phyloP scores from a whole-genome alignment of 148 eudicot genomes.

The Arbutus unedo region DNA sequence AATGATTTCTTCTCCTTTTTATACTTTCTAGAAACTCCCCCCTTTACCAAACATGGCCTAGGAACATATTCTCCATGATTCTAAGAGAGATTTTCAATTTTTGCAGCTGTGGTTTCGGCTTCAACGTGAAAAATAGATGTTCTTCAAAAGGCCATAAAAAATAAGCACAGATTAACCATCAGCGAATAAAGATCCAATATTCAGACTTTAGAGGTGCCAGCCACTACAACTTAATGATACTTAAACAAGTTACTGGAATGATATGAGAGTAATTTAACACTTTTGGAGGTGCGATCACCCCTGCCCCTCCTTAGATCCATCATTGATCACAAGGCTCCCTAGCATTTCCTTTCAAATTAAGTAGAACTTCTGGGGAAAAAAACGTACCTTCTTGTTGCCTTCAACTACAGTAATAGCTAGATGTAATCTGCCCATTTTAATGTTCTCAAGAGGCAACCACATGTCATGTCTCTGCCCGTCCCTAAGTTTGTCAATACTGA shows the following conservation, averaged over 20 bases:
- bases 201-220: background rate
- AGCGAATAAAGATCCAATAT: background rate
- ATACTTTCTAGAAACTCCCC: background rate
- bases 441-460: constrained; percentile 76
- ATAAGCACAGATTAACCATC: background rate
- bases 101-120: background rate
- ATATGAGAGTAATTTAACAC: background rate
- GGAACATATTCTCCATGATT: background rate
- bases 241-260: background rate
- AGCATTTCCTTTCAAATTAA: background rate
- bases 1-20: background rate
- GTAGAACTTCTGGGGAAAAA: background rate
- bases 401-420: constrained; percentile 72
- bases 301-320: background rate
- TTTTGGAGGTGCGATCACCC: background rate
- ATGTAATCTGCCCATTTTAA: constrained; percentile 78
- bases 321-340: background rate
- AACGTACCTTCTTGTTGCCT: constrained; percentile 52
- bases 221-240: background rate
- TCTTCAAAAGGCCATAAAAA: background rate
- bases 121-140: background rate
- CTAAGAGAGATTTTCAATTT: background rate
- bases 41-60: background rate
- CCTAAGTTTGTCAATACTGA: constrained; percentile 55
- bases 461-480: constrained; percentile 87